Evolutionary conservation across 257 asterid genomes (phyloP), one percentile per base, ranked within the genome.

Genomic region (Verbascum thapsus): DNA sequence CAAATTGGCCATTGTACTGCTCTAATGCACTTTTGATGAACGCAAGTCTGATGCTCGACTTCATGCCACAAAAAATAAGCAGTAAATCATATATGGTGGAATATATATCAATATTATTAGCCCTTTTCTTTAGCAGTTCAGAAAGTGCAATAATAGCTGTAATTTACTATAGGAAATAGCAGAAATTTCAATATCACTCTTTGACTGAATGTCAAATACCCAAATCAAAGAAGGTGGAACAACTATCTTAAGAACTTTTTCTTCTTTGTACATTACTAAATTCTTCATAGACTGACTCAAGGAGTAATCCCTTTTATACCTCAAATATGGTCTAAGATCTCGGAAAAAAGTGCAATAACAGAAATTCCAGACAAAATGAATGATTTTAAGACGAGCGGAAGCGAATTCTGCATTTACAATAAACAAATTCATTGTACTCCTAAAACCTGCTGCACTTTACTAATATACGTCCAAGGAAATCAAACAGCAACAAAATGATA

Each of bases 31-130:
- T 76, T 80, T 78, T 89, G 55, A 92, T 83, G 81, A 77, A 90
- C 38, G 99, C 82, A 62, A 92, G 88, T 59, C 99, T 81, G 86
- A 92, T 87, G 76, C 88, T 78, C 37, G 99, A 89, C 99, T 92
- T 88, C 78, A 80, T 7, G 30, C 10, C 49, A 74, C 40, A 78
- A 62, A 68, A 26, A 68, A 39, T 49, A 51, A 68, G 18, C 37
- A 78, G 58, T 42, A 48, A 70, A 35, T 66, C 40, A 53, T 40
- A 30, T 37, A 34, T 26, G 67, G 16, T 49, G 44, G 10, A 47
- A 58, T 17, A 64, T 10, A 26, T 30, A 61, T 41, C 68, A 40
- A 26, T n/a, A 49, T 12, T 40, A 8, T 30, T 19, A 54, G 11
- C 30, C 37, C 16, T 26, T 58, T 7, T 11, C n/a, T 56, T 43